Percentiles rank a stretch among this genome's conserved stretches.
Evolutionary conservation across 2,329 filamentous ascomycete genomes (phyloP).

Genomic region (Aspergillus floridensis): DNA sequence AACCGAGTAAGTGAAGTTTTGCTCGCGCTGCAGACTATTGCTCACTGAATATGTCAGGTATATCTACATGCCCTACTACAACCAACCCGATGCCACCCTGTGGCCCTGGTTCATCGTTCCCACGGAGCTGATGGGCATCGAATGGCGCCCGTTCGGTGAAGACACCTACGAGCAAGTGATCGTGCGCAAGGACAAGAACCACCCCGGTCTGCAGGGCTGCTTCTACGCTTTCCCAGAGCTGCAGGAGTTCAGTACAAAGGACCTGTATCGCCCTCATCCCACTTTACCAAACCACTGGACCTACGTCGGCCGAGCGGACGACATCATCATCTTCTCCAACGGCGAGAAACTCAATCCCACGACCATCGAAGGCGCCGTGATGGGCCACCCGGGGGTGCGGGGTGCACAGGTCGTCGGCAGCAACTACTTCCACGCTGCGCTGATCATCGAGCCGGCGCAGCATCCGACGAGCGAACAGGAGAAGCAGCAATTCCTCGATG

Average conservation of each 20-base stretch:
- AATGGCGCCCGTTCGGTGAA: constrained; percentile 22
- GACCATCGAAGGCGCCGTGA: constrained; percentile 16
- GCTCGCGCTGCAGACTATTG: neutral
- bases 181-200: constrained; percentile 28
- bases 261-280: constrained; percentile 20
- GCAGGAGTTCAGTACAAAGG: constrained; percentile 25
- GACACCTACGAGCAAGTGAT: constrained; percentile 38
- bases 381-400: constrained; percentile 14
- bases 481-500: constrained; percentile 6
- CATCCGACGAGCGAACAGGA: neutral
- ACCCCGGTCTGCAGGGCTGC: constrained; percentile 22
- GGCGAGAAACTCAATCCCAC: constrained; percentile 22
- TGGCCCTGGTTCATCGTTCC: constrained; percentile 8
- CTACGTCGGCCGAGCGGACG: constrained; percentile 23
- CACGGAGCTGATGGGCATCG: constrained; percentile 18
- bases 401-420: constrained; percentile 19
- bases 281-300: constrained; percentile 23
- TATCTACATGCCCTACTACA: constrained; percentile 10
- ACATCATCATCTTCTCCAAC: constrained; percentile 24
- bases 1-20: neutral
- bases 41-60: neutral
- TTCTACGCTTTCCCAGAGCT: constrained; percentile 31
- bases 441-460: constrained; percentile 15
- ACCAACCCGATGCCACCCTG: constrained; percentile 14
- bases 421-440: constrained; percentile 16